Base-by-base conservation (phyloP, 202 grass and related monocot genomes). In the Sporobolus alterniflorus region DNA sequence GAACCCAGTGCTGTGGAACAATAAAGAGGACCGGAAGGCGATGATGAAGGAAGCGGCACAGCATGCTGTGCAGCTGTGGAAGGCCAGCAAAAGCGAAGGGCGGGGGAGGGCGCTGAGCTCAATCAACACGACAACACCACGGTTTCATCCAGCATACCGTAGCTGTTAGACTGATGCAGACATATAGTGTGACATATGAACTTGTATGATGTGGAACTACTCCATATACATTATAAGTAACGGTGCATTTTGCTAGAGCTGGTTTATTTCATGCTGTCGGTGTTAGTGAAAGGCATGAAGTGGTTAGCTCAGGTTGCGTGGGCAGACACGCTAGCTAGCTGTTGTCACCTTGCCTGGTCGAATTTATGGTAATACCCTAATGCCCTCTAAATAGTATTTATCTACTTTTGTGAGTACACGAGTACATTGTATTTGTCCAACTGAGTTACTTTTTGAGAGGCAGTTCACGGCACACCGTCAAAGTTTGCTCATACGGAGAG, bases 1-100 rank as follows among this genome's bases (percentile, higher is more conserved):
- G 29, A 83, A 63, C 29, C 82, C 48, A 18, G 85, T 86, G 61
- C 73, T 93, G 33, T 93, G 91, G 91, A 84, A 91, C 82, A 21
- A 67, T n/a, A 36, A 71, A 11, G 14, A 73, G 42, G 81, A 36
- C 15, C 44, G 69, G 26, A 84, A 84, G 32, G 81, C 62, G 3
- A 48, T n/a, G 7, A 51, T 12, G 2, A 69, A 28, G 5, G 81
- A 89, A 44, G 54, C 48, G 2, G 59, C 61, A 60, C 51, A 3
- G 69, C 42, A 54, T 36, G 69, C 39, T 50, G 2, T 84, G 33
- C 1, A 36, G 75, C 52, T 84, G 21, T 26, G 17, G 20, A 63
- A 69, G 0, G 42, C 9, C 20, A 74, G 33, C n/a, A 64, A 69
- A 69, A 20, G 39, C 0, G 0, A 57, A 43, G 24, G 49, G 20